A percentile compares a stretch with the other conserved stretches of the same genome.
Evolutionary conservation across 345 rosid genomes (phyloP).

Genomic region (Conringia planisiliqua): DNA sequence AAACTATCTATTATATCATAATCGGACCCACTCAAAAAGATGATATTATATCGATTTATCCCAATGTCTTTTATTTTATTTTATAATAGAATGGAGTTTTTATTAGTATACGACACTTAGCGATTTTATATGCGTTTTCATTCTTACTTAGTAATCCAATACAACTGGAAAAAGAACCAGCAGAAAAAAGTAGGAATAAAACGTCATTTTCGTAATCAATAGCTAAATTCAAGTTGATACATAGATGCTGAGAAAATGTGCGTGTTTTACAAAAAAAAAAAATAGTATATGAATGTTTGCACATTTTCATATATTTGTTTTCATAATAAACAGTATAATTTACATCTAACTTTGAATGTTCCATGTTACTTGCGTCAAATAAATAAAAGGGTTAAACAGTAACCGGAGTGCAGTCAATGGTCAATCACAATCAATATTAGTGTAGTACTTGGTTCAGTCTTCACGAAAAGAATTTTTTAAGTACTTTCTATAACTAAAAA

Average conservation of each 20-base stretch:
- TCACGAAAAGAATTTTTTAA: background rate
- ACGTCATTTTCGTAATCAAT: slow-evolving; percentile 17
- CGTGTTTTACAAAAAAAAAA: background rate
- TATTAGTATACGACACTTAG: background rate
- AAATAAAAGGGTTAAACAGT: background rate
- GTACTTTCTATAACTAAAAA: background rate
- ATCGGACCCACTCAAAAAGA: background rate
- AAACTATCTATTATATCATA: background rate
- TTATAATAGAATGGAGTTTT: background rate
- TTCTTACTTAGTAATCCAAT: background rate
- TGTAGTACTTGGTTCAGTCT: background rate
- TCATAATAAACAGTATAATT: background rate
- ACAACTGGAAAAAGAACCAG: background rate
- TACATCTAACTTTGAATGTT: background rate
- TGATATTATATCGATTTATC: background rate
- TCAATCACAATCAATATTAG: background rate
- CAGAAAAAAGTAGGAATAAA: background rate
- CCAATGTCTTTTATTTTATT: background rate
- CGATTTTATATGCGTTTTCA: background rate
- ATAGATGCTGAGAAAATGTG: background rate
- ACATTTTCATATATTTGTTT: background rate
- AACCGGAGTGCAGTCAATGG: background rate
- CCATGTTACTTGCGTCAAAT: background rate
- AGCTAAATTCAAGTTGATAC: slow-evolving; percentile 2
- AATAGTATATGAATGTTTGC: background rate